Evolutionary conservation across 768 basidiomycete genomes (phyloP), one percentile per base, ranked within the genome.

Genomic region (Boletus barrowsii): DNA sequence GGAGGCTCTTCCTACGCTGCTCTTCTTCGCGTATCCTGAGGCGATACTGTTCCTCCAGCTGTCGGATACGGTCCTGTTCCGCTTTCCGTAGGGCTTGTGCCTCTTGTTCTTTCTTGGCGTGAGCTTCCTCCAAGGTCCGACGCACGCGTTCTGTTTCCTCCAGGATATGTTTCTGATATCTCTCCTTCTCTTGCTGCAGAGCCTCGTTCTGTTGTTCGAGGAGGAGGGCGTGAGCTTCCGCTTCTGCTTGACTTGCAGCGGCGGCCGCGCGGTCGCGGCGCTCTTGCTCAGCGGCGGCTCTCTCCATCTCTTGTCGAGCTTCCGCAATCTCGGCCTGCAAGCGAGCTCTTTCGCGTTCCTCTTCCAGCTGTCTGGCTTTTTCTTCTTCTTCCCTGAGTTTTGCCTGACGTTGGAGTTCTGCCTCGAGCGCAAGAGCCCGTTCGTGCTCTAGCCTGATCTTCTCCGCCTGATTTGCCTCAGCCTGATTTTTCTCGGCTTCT

Each of bases 21-120:
- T 70, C 71, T 36, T 71, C 71, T 37, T 72, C 68, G 8, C 48
- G 66, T 29, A 71, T 55, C 36, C 30, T 65, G 51, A 62, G 57
- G 30, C 59, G 62, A n/a, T 70, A 58, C 29, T 68, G 55, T 36
- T 71, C 69, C 32, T 64, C 66, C 5, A 66, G 55, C 15, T 62
- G 51, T 42, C 42, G 68, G 39, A 66, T 50, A 32, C 66, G 68
- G 10, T 40, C 59, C 41, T 70, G 64, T 44, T 70, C 66, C 3
- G 60, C 59, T 44, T 64, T 50, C 42, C 55, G 60, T 20, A 20
- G 54, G 5, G 58, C 58, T 7, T 42, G 45, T 11, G 44, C 57
- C 36, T 70, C 68, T 14, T 59, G 51, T 39, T 62, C 68, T 48
- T 68, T 68, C 52, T 62, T 55, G 42, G 57, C 51, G 26, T 67